Base-by-base conservation (phyloP, 2,329 filamentous ascomycete genomes). In the Fusarium torreyae region DNA sequence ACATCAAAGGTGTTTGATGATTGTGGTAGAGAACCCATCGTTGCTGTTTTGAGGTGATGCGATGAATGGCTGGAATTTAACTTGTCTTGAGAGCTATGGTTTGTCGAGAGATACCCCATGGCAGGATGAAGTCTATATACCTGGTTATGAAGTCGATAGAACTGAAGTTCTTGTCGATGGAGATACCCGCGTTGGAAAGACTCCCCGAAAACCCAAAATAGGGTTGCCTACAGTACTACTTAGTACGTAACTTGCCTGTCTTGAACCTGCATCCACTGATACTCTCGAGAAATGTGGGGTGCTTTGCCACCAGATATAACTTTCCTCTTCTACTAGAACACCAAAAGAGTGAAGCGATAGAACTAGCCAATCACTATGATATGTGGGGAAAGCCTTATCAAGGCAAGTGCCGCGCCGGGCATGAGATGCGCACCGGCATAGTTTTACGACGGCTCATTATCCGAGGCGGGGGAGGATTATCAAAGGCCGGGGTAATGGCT, bases 21-120 rank as follows among this genome's bases (percentile, higher is more conserved):
- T 4, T 59, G 45, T 6, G 67, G 67, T 9, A 72, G 26, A 8
- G 66, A 72, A 3, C 69, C 69, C 69, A 72, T 72, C 14, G 15
- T 57, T 18, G 44, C 17, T 7, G 7, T 13, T 18, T 17, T 14
- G 7, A 5, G 11, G 10, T 38, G 3, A 10, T 13, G 18, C 13
- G 14, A 14, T 15, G 5, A 7, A 15, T 24, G 3, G 11, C 1
- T 13, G 5, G 24, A 1, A 4, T n/a, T 1, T 1, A 5, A 28
- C 3, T 17, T 43, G 38, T n/a, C 20, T 26, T 6, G 4, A 6
- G 33, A 9, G 1, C 11, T 6, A 1, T 28, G 7, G 10, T 15
- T 13, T 20, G n/a, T 7, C 9, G 18, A 2, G 50, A 14, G 17
- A 5, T 36, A 5, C 4, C 7, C 20, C n/a, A n/a, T 3, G 31